A percentile compares a stretch with the other conserved stretches of the same genome.
These are phyloP conservation scores for Blastobotrys mokoenaii DNA, from an alignment of 805 yeast genomes.

Conservation along the genomic window DNA sequence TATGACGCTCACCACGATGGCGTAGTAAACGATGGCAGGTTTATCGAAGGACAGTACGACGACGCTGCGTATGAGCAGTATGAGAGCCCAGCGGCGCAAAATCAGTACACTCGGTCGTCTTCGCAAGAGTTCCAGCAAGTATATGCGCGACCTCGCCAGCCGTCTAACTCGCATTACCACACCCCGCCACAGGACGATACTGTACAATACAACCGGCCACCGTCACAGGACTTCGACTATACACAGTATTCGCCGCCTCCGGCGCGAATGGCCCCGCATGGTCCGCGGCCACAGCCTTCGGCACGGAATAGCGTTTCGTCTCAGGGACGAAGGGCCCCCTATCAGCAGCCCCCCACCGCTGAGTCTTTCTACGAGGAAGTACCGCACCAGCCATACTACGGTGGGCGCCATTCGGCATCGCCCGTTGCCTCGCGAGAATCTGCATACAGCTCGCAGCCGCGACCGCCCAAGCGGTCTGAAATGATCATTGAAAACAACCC, in stretches of 20 bases:
- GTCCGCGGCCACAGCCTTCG: constrained; percentile 9
- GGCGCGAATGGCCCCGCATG: constrained; percentile 1
- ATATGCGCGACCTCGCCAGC: not conserved
- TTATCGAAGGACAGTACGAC: constrained; percentile 1
- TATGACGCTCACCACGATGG: not conserved
- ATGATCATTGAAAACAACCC: constrained; percentile 16
- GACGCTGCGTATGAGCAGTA: too few relatives aligned
- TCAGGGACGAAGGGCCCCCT: constrained; percentile 7
- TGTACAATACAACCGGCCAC: too few relatives aligned
- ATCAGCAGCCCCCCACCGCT: constrained; percentile 7
- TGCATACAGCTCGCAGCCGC: constrained; percentile 4
- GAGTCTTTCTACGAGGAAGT: not conserved
- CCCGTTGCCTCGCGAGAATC: constrained; percentile 1
- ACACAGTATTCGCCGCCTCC: not conserved
- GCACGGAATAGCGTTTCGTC: constrained; percentile 8
- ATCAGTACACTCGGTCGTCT: too few relatives aligned
- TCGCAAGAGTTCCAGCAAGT: constrained; percentile 4
- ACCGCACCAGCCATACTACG: constrained; percentile 4
- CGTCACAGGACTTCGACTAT: not conserved
- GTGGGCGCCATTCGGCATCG: too few relatives aligned
- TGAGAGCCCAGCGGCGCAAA: too few relatives aligned
- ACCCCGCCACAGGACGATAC: not conserved
- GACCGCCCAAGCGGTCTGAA: constrained; percentile 8
- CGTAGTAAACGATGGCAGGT: too few relatives aligned
- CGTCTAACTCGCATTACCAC: not conserved